phyloP scores from a whole-genome alignment of 768 basidiomycete species.

The Suillus sp. region DNA sequence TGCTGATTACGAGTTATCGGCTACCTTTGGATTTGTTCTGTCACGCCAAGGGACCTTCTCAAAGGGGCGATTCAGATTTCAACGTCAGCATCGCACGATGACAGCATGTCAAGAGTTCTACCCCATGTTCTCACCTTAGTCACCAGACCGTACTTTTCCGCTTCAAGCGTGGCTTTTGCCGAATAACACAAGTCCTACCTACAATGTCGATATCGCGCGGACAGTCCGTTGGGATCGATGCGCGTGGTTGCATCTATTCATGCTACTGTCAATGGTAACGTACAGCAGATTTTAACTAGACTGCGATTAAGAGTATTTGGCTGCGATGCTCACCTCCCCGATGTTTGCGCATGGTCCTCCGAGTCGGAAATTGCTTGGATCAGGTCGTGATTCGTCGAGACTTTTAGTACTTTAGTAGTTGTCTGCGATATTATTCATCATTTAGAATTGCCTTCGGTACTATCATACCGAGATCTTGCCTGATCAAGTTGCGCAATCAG shows the following conservation, averaged over 20 bases:
- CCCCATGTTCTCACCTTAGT: slow-evolving; percentile 1
- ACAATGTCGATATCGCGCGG: not conserved
- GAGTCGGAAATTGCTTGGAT: slow-evolving; percentile 4
- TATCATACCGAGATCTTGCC: not conserved
- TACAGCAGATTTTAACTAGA: too few species aligned
- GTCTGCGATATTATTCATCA: too few species aligned
- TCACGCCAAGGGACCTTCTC: not conserved
- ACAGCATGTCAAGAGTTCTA: slow-evolving; percentile 3
- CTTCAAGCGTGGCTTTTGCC: too few species aligned
- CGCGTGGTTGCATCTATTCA: too few species aligned
- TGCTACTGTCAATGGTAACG: not conserved
- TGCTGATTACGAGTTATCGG: slow-evolving; percentile 4
- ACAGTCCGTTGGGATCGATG: too few species aligned
- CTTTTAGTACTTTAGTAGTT: not conserved
- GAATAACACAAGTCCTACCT: too few species aligned
- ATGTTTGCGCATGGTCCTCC: not conserved
- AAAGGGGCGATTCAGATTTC: not conserved
- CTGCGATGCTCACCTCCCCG: not conserved
- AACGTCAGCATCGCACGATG: slow-evolving; percentile 5
- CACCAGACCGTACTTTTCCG: not conserved
- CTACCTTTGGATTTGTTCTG: not conserved
- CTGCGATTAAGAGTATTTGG: not conserved
- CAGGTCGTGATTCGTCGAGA: too few species aligned
- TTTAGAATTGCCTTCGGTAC: too few species aligned
- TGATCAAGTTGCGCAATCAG: slow-evolving; percentile 2